These are phyloP conservation scores for Penicillium sp. DNA, from an alignment of 2,329 filamentous ascomycete genomes.

Conservation along the genomic window DNA sequence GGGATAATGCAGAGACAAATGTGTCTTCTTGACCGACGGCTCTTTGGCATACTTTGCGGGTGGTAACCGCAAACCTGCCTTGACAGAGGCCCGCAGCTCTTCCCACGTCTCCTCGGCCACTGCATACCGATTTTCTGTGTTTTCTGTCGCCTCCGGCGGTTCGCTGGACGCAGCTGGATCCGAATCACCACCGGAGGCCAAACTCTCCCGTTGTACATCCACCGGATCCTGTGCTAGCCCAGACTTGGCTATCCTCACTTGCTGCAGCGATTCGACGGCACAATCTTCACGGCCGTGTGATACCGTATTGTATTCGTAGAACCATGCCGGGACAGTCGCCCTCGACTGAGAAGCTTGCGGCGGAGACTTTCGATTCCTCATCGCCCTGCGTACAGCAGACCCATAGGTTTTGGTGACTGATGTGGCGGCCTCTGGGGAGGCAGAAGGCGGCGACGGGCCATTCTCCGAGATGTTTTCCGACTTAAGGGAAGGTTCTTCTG, in stretches of 20 bases:
- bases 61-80: slow-evolving; percentile 49
- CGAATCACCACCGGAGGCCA: slow-evolving; percentile 27
- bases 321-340: slow-evolving; percentile 38
- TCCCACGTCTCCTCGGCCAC: slow-evolving; percentile 43
- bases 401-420: slow-evolving; percentile 37
- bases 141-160: slow-evolving; percentile 17
- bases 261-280: slow-evolving; percentile 17
- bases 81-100: slow-evolving; percentile 51
- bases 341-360: slow-evolving; percentile 21
- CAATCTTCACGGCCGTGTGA: slow-evolving; percentile 19
- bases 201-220: slow-evolving; percentile 8
- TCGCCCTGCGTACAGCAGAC: slow-evolving; percentile 38
- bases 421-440: slow-evolving; percentile 18
- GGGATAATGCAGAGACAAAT: slow-evolving; percentile 59
- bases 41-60: slow-evolving; percentile 41
- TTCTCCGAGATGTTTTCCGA: slow-evolving; percentile 1
- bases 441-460: slow-evolving; percentile 10
- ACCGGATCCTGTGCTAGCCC: slow-evolving; percentile 17
- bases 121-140: slow-evolving; percentile 35
- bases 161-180: slow-evolving; percentile 21
- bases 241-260: slow-evolving; percentile 29
- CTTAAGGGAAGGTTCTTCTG: slow-evolving; percentile 17
- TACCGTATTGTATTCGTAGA: slow-evolving; percentile 36
- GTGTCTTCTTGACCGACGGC: slow-evolving; percentile 52
- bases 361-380: slow-evolving; percentile 33